phyloP scores from a whole-genome alignment of 208 protist species.

The Blechomonas ayalai region DNA sequence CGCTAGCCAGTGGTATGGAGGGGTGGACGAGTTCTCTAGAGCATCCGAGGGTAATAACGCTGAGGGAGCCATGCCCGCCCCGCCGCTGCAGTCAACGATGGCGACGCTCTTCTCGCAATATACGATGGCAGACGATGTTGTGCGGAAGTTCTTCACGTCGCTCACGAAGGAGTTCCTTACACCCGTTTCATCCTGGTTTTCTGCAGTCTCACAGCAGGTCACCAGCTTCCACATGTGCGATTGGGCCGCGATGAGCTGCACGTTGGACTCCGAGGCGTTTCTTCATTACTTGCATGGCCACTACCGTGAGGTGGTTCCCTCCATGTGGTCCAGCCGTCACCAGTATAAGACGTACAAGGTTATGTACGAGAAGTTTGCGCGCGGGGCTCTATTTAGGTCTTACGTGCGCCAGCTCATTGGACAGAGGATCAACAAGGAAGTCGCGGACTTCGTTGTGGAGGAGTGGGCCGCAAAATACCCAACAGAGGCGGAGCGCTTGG shows the following conservation, averaged over 20 bases:
- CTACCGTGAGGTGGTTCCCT: constrained; percentile 50
- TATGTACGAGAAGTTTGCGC: constrained; percentile 74
- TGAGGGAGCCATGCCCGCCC: background rate
- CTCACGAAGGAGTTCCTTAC: constrained; percentile 80
- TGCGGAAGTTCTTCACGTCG: constrained; percentile 81
- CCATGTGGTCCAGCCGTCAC: constrained; percentile 40
- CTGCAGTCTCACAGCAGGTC: constrained; percentile 17
- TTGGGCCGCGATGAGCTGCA: constrained; percentile 14
- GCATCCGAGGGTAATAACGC: background rate
- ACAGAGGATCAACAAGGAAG: constrained; percentile 29
- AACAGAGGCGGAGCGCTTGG: constrained; percentile 49
- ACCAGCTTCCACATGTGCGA: constrained; percentile 69
- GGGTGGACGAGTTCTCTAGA: background rate
- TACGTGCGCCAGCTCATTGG: constrained; percentile 53
- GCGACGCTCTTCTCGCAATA: constrained; percentile 40
- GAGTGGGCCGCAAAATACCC: constrained; percentile 38
- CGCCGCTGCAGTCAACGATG: background rate
- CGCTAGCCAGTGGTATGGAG: constrained; percentile 30
- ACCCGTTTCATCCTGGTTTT: constrained; percentile 64
- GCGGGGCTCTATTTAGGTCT: constrained; percentile 55
- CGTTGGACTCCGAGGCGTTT: constrained; percentile 52
- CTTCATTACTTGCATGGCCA: constrained; percentile 45
- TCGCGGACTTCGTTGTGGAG: constrained; percentile 49
- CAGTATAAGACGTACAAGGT: constrained; percentile 67
- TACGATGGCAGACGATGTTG: constrained; percentile 70